Evolutionary conservation across 2,329 filamentous ascomycete species (phyloP), one percentile per base, ranked within the genome.

Genomic region (Talaromyces sp.): DNA sequence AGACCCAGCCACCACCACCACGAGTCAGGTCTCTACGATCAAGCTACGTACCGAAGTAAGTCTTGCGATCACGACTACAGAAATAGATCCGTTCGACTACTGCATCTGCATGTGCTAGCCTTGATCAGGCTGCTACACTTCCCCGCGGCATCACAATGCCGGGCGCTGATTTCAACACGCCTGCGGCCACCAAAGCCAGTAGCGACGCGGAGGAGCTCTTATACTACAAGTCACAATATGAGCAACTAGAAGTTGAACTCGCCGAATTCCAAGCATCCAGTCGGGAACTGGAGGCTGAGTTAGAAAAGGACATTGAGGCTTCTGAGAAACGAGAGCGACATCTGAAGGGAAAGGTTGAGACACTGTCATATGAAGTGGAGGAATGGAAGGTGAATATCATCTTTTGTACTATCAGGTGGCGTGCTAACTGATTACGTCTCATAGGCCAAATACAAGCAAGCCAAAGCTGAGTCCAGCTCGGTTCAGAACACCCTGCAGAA

Each of bases 171-270:
- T 73, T 73, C 64, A 72, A 73, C 65, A 70, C 78, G 57, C 79
- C 79, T 61, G 76, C 76, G 65, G 75, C 76, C 65, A 22, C 33
- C 19, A 77, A 74, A 61, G 73, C 75, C 27, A 75, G 75, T 57
- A 75, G 76, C 41, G 78, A 78, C 10, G 70, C 78, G 74, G 91
- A 95, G 74, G 90, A 93, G 67, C 84, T 99, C 61, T 86, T 89
- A 66, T 97, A 95, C 86, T 99, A 98, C 86, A 99, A 99, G 83
- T 81, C 88, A 62, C 94, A 98, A 78, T 98, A 98, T 81, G 93
- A 96, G 80, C 88, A 92, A 75, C 86, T 99, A 43, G 95, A 97
- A 79, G 84, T 88, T 62, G 95, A 99, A 78, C 87, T 99, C 67
- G 87, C 91, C 68, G 95, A 99, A 73, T 99, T 99, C 77, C 92